Evolutionary conservation across 768 basidiomycete species (phyloP).

Genomic region (Suillus sp.): DNA sequence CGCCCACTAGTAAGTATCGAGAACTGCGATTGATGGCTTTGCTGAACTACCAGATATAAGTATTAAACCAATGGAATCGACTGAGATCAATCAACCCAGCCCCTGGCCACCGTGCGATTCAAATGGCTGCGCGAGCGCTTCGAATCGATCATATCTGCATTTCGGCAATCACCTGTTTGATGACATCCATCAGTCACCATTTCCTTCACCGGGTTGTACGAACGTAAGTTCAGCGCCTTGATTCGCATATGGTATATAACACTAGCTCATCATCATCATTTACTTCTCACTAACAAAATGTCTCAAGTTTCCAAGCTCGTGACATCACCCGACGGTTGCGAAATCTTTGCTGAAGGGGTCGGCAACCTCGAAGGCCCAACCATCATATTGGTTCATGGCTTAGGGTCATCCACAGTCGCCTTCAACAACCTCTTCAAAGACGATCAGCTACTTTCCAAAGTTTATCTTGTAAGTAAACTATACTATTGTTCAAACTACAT

Average conservation of each 20-base stretch:
- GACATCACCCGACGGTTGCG: not conserved
- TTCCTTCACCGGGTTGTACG: not conserved
- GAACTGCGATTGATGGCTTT: no score
- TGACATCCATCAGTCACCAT: not conserved
- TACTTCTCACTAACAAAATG: not conserved
- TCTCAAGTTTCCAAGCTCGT: not conserved
- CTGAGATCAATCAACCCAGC: not conserved
- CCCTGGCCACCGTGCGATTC: not conserved
- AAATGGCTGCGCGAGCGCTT: not conserved
- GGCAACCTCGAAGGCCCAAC: slow-evolving; percentile 1
- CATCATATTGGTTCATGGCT: not conserved
- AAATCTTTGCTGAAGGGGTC: not conserved
- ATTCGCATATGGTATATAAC: not conserved
- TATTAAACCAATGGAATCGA: no score
- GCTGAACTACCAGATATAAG: no score
- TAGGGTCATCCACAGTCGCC: not conserved
- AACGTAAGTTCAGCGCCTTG: not conserved
- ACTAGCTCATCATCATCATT: not conserved
- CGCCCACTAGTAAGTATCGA: no score
- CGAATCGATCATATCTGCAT: not conserved
- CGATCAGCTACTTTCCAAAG: not conserved
- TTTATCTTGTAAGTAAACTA: not conserved
- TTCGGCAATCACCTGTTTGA: not conserved
- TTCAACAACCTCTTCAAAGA: not conserved
- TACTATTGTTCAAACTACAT: no score